These are phyloP conservation scores for Glonium stellatum DNA, from an alignment of 495 filamentous ascomycete species.

Conservation along the genomic window DNA sequence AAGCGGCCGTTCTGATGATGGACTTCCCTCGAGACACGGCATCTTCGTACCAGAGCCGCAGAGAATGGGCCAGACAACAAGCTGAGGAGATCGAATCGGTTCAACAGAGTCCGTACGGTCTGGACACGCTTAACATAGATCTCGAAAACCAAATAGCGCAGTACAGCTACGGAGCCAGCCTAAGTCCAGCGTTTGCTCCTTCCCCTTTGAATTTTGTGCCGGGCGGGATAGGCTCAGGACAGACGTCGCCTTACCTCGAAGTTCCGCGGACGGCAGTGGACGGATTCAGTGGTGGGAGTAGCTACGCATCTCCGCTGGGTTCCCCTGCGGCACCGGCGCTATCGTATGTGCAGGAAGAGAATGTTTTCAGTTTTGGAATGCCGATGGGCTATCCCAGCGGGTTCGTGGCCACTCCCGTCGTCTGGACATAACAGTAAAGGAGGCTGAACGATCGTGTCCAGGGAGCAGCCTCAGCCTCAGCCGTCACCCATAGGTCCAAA, in stretches of 20 bases:
- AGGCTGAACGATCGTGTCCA: conserved; percentile 31
- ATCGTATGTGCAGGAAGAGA: conserved; percentile 25
- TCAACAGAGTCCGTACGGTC: conserved; percentile 19
- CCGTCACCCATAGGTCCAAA: background rate
- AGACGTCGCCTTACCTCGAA: conserved; percentile 33
- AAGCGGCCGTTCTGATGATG: conserved; percentile 31
- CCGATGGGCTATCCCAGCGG: conserved; percentile 30
- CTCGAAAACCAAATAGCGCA: conserved; percentile 28
- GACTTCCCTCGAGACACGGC: conserved; percentile 33
- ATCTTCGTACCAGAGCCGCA: conserved; percentile 26
- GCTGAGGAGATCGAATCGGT: conserved; percentile 17
- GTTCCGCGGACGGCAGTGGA: conserved; percentile 29
- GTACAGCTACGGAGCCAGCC: conserved; percentile 30
- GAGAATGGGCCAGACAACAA: conserved; percentile 30
- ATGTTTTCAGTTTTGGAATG: conserved; percentile 26
- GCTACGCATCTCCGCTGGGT: conserved; percentile 26
- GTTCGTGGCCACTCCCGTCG: conserved; percentile 31
- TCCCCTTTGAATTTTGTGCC: conserved; percentile 31
- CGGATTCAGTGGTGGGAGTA: conserved; percentile 11
- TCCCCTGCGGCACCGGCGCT: conserved; percentile 24
- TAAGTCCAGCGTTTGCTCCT: conserved; percentile 39
- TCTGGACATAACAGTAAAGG: conserved; percentile 29
- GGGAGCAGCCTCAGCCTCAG: conserved; percentile 11
- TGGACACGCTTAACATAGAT: conserved; percentile 27
- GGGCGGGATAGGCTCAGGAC: conserved; percentile 18